These are phyloP conservation scores for Stachybotrys echinatus DNA, from an alignment of 2,329 filamentous ascomycete genomes.

Conservation along the genomic window DNA sequence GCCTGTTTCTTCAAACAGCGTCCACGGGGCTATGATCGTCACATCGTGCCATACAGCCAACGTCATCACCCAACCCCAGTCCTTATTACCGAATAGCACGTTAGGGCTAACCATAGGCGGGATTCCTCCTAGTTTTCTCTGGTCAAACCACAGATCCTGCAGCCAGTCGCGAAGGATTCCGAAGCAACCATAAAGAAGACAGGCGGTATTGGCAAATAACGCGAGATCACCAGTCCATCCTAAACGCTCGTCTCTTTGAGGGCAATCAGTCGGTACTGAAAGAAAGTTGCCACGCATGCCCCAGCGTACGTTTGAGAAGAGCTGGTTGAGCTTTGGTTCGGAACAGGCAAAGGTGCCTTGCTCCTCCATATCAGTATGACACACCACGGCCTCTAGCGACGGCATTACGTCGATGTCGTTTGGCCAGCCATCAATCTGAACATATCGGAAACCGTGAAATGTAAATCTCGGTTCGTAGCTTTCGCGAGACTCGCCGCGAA, in stretches of 20 bases:
- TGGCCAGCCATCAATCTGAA: slow-evolving; percentile 39
- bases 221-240: slow-evolving; percentile 48
- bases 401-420: slow-evolving; percentile 16
- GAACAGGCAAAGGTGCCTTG: slow-evolving; percentile 48
- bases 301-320: slow-evolving; percentile 51
- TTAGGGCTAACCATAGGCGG: slow-evolving; percentile 16
- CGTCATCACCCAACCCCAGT: too few relatives aligned
- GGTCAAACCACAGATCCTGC: background rate
- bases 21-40: slow-evolving; percentile 27
- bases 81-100: slow-evolving; percentile 1
- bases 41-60: slow-evolving; percentile 38
- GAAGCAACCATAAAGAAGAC: slow-evolving; percentile 42
- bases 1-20: too few relatives aligned
- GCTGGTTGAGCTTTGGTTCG: slow-evolving; percentile 42
- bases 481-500: slow-evolving; percentile 22
- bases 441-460: slow-evolving; percentile 51
- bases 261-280: slow-evolving; percentile 51
- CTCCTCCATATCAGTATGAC: slow-evolving; percentile 47
- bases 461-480: slow-evolving; percentile 39
- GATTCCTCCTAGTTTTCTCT: slow-evolving; percentile 6
- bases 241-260: slow-evolving; percentile 47
- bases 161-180: background rate
- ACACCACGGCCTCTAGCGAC: slow-evolving; percentile 29
- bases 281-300: slow-evolving; percentile 54
- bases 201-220: slow-evolving; percentile 44